Evolutionary conservation across 2,329 filamentous ascomycete genomes (phyloP), one percentile per base, ranked within the genome.

Genomic region (Beauveria asiatica): DNA sequence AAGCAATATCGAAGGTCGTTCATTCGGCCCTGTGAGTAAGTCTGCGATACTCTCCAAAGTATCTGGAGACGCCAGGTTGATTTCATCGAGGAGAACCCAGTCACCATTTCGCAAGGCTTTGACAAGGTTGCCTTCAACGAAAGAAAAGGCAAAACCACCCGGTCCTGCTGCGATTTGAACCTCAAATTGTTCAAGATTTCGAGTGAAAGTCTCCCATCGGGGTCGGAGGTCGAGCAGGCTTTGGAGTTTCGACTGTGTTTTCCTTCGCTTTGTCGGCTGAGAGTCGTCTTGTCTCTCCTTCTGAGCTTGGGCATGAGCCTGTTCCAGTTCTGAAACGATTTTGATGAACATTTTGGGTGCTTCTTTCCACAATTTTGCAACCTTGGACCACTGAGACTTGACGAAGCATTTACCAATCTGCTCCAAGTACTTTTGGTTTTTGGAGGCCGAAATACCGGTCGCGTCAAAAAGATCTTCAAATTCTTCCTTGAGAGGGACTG

Each of bases 31-130:
- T 57, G 88, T 86, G 57, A 99, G 79, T 9, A 99, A 80, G 73
- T 96, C 93, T 5, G 91, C 89, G 61, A 99, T 89, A 64, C 92
- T 92, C 73, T 99, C 94, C 4, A 99, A 77, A 0, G 94, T 97
- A 70, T 99, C 95, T 0, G 94, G 87, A 0, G 93, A 93, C 6
- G 94, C 94, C 63, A 99, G 76, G 70, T 99, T 99, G 68, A 99
- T 96, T 73, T 99, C 94, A 70, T 99, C 94, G 27, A 97, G 81
- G 19, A 99, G 80, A 30, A 99, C 89, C 94, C 94, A 99, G 72
- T 97, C 92, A 8, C 94, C 94, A 69, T 97, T 96, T 45, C 93
- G 83, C 25, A 93, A 86, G n/a, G 95, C 94, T 74, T 95, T 95
- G 61, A 99, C 88, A 63, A 99, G 89, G 67, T 95, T 96, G 63